A percentile compares a stretch with the other conserved stretches of the same genome.
These are phyloP conservation scores for Rhexocercosporidium sp. DNA, from an alignment of 2,329 filamentous ascomycete species.

Conservation along the genomic window DNA sequence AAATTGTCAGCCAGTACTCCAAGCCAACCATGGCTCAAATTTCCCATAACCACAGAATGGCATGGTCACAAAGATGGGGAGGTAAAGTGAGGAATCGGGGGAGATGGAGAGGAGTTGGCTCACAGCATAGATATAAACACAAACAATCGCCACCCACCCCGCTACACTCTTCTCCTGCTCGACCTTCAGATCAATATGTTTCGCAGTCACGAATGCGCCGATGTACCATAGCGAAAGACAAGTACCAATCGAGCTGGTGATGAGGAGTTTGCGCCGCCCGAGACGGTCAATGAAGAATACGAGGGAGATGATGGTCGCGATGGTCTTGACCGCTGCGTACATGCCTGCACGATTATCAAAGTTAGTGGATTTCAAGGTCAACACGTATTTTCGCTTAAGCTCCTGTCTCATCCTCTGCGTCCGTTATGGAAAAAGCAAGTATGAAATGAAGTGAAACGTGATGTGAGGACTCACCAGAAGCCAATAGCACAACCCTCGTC, in stretches of 20 bases:
- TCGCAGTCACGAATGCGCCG: conserved; percentile 34
- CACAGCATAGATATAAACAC: conserved; percentile 36
- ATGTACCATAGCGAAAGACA: conserved; percentile 35
- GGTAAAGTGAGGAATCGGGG: no score
- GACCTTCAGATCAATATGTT: conserved; percentile 24
- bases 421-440: neutral
- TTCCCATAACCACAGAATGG: no score
- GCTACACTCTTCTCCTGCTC: conserved; percentile 20
- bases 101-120: neutral
- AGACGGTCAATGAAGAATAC: conserved; percentile 64
- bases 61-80: no score
- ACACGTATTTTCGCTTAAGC: neutral
- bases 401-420: neutral
- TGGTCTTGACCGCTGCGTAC: conserved; percentile 33
- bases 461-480: conserved; percentile 27
- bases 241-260: conserved; percentile 27
- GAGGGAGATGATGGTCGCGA: conserved; percentile 48
- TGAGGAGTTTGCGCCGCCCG: conserved; percentile 55
- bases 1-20: neutral
- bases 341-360: conserved; percentile 22
- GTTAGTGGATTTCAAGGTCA: neutral
- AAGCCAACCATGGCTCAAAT: no score
- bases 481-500: conserved; percentile 32
- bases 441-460: neutral
- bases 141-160: conserved; percentile 34